Evolutionary conservation across 2,329 filamentous ascomycete species (phyloP), one percentile per base, ranked within the genome.

Genomic region (Fusarium sp.): DNA sequence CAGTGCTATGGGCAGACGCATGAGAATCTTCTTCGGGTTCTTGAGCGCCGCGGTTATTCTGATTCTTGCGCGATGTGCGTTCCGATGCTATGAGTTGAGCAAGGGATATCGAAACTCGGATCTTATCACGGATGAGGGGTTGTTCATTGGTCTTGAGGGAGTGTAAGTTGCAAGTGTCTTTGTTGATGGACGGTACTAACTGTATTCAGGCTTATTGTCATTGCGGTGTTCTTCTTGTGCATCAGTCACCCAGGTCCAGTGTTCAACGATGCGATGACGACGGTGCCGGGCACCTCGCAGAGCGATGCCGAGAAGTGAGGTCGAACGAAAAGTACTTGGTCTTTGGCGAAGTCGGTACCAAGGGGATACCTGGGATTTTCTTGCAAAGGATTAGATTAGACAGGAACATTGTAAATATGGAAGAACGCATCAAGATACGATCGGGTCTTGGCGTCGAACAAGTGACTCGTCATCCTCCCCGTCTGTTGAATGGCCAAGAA

Each of bases 11-110:
- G 73, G 64, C 8, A 53, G 28, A 2, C 75, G 75, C 1, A 78
- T 82, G 72, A 77, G 77, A 10, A 12, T 81, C n/a, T 92, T 91
- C 77, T 81, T 90, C 18, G 73, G 79, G 4, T 88, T 86, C 49
- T 80, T 92, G 16, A 79, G 82, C 2, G 75, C 88, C 3, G 87
- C 90, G 1, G 89, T 91, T 6, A 57, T 91, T 6, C 82, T 88
- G 47, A 90, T 93, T 72, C 86, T 92, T 43, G 86, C 87, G 8
- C 84, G 91, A 21, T 91, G 88, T 71, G 84, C 88, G 15, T 93
- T 90, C 79, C 86, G 91, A 60, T 89, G 92, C 46, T 89, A 89
- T 15, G 91, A 93, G 81, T 80, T 93, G 67, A 88, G 87, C 69
- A 83, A 90, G 43, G 91, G 91, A 3, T 93, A 90, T 82, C 83